A percentile compares a stretch with the other conserved stretches of the same genome.
Conservation (phyloP, 108 stramenopile species). For the Nitzschia sp. region DNA sequence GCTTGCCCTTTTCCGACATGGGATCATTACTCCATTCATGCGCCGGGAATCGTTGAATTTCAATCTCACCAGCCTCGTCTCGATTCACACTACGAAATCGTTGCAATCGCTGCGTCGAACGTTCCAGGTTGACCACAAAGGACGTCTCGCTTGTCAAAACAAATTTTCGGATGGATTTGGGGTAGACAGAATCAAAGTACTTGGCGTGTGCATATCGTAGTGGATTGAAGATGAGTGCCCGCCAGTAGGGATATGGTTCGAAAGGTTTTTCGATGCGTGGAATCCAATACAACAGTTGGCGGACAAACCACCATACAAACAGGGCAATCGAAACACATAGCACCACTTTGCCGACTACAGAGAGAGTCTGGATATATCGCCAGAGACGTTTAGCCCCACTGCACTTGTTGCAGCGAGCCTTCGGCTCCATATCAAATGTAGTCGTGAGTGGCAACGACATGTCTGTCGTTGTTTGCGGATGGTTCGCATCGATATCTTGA, state of each 20-base stretch:
- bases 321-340: not conserved
- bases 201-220: slow-evolving; percentile 6
- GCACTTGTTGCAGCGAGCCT: no score
- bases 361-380: no score
- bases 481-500: no score
- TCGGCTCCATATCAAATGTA: no score
- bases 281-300: not conserved
- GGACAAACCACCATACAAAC: not conserved
- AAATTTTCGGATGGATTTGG: not conserved
- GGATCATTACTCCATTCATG: slow-evolving; percentile 5
- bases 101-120: not conserved
- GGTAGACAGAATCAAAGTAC: not conserved
- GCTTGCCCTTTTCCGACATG: not conserved
- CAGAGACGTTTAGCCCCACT: no score
- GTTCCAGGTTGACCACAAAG: slow-evolving; percentile 19
- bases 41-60: slow-evolving; percentile 13
- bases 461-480: no score
- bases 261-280: slow-evolving; percentile 4
- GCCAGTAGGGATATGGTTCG: slow-evolving; percentile 3
- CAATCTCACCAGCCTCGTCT: not conserved
- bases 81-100: not conserved
- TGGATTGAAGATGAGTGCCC: slow-evolving; percentile 15
- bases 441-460: no score
- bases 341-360: not conserved
- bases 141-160: not conserved